Evolutionary conservation across 306 rosid genomes (phyloP).

Genomic region (peach (Prunus persica)): Prunus_persica_NCBIv2 NC_034012.1:11993501-11994000

Average conservation of each 20-base stretch:
- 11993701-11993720: constrained; percentile 95
- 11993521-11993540: constrained; percentile 27
- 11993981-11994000: neutral
- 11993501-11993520: constrained; percentile 41
- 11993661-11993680: constrained; percentile 87
- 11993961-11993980: constrained; percentile 48
- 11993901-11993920: constrained; percentile 49
- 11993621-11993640: constrained; percentile 67
- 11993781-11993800: constrained; percentile 8
- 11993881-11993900: neutral
- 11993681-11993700: constrained; percentile 85
- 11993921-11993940: constrained; percentile 80
- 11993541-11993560: constrained; percentile 40
- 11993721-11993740: constrained; percentile 88
- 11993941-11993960: constrained; percentile 92
- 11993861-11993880: neutral
- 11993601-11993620: constrained; percentile 1
- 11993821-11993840: neutral
- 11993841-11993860: neutral
- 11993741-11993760: constrained; percentile 55
- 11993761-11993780: constrained; percentile 70
- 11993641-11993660: constrained; percentile 97
- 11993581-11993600: constrained; percentile 41
- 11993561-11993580: constrained; percentile 64
- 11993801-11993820: neutral